Conservation (phyloP, 1,284 basidiomycete species). For the Mycena sp. region DNA sequence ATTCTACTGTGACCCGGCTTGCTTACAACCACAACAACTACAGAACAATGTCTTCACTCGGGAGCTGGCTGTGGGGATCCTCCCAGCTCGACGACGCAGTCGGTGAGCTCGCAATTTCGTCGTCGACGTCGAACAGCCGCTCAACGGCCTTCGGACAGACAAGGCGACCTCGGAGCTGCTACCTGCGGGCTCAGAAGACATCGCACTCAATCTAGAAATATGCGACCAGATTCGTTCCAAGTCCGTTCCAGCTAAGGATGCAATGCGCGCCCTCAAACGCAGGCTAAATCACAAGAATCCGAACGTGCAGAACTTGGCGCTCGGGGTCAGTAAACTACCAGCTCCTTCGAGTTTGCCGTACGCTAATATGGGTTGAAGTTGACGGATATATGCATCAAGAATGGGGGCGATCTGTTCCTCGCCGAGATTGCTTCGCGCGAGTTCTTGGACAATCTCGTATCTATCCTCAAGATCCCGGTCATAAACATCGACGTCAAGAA, state of each 20-base stretch:
- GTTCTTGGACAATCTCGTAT: slow-evolving; percentile 93
- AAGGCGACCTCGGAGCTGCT: slow-evolving; percentile 92
- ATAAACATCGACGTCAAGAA: slow-evolving; percentile 88
- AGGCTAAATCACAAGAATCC: slow-evolving; percentile 95
- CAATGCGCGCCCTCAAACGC: slow-evolving; percentile 90
- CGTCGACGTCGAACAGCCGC: not conserved
- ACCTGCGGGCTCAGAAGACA: slow-evolving; percentile 87
- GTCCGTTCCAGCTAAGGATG: slow-evolving; percentile 85
- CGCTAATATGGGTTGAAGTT: slow-evolving; percentile 57
- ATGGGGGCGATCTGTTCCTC: slow-evolving; percentile 94
- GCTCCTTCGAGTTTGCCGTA: not conserved
- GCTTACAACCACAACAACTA: not conserved
- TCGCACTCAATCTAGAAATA: slow-evolving; percentile 94
- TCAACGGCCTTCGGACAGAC: slow-evolving; percentile 59
- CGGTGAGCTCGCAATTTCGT: slow-evolving; percentile 54
- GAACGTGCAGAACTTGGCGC: slow-evolving; percentile 90
- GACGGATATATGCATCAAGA: slow-evolving; percentile 96
- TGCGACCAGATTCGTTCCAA: slow-evolving; percentile 97
- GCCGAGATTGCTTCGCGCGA: slow-evolving; percentile 86
- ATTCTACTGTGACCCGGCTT: not conserved
- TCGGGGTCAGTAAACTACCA: slow-evolving; percentile 70
- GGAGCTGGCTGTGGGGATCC: slow-evolving; percentile 75
- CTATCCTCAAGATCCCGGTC: slow-evolving; percentile 77
- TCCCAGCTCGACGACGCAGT: slow-evolving; percentile 81
- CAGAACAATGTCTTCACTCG: slow-evolving; percentile 16